Percentiles rank a stretch among this genome's conserved stretches.
Evolutionary conservation across 495 filamentous ascomycete species (phyloP).

Genomic region (Clohesyomyces aquaticus): DNA sequence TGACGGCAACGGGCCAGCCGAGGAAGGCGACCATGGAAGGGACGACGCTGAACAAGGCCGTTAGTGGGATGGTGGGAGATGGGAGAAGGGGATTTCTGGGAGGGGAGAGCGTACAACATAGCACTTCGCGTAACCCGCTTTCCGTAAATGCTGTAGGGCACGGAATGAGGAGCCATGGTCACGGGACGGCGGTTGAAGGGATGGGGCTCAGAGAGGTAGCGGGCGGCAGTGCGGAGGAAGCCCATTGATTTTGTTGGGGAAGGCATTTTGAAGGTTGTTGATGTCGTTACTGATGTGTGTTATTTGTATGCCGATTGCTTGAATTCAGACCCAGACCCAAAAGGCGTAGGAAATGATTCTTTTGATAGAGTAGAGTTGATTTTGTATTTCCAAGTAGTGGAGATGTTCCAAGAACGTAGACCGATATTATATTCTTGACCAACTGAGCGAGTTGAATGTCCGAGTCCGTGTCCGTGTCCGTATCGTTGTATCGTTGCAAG

Average conservation of each 20-base stretch:
- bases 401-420: too few relatives aligned
- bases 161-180: constrained; percentile 10
- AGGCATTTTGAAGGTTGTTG: too few relatives aligned
- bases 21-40: background rate
- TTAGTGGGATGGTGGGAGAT: too few relatives aligned
- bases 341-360: background rate
- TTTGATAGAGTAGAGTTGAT: background rate
- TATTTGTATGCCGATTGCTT: too few relatives aligned
- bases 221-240: constrained; percentile 27
- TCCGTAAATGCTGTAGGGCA: constrained; percentile 7
- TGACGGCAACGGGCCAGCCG: constrained; percentile 4
- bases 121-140: constrained; percentile 1
- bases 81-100: too few relatives aligned
- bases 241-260: constrained; percentile 16
- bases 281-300: too few relatives aligned
- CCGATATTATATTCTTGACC: too few relatives aligned
- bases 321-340: constrained; percentile 1
- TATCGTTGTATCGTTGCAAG: too few relatives aligned
- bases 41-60: background rate
- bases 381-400: background rate
- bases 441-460: too few relatives aligned
- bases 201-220: constrained; percentile 33
- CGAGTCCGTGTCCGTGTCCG: too few relatives aligned
- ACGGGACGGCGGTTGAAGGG: constrained; percentile 20
- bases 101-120: constrained; percentile 6